A percentile compares a stretch with the other conserved stretches of the same genome.
Conservation (phyloP, 371 early-diverging fungal genomes). For the Mucor velutinosus region DNA sequence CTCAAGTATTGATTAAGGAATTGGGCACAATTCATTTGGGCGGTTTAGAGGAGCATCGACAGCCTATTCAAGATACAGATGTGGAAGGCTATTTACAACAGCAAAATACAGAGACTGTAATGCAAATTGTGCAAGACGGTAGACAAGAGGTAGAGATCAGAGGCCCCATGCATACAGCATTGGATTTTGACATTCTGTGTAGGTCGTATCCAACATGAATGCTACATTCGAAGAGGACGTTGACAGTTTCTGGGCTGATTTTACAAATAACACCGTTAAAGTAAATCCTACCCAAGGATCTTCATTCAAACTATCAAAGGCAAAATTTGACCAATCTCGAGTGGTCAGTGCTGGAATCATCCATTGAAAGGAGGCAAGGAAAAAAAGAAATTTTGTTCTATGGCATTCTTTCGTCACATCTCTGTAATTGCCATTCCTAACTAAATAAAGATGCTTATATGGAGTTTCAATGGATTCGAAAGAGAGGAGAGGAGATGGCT, state of each 20-base stretch:
- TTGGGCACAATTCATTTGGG: slow-evolving; percentile 48
- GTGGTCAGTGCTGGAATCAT: slow-evolving; percentile 16
- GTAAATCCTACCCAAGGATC: neutral
- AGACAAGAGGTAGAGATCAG: slow-evolving; percentile 37
- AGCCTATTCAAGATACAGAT: slow-evolving; percentile 50
- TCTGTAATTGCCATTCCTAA: neutral
- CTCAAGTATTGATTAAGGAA: slow-evolving; percentile 44
- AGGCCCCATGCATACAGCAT: neutral
- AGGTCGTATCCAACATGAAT: slow-evolving; percentile 31
- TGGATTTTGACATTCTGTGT: neutral
- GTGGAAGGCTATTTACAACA: slow-evolving; percentile 39
- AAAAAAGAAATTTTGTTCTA: slow-evolving; percentile 7
- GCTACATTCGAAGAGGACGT: slow-evolving; percentile 25
- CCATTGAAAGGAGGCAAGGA: neutral
- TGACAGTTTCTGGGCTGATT: slow-evolving; percentile 12
- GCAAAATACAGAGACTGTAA: slow-evolving; percentile 29
- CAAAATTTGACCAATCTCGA: slow-evolving; percentile 27
- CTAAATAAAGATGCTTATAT: slow-evolving; percentile 5
- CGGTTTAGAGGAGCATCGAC: slow-evolving; percentile 34
- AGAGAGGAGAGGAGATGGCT: too few species aligned
- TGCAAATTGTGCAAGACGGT: slow-evolving; percentile 34
- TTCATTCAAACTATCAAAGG: slow-evolving; percentile 25
- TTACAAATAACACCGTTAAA: neutral
- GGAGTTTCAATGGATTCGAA: neutral
- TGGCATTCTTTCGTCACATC: slow-evolving; percentile 4